Evolutionary conservation across 768 basidiomycete genomes (phyloP).

Genomic region (Termitomyces sp.): DNA sequence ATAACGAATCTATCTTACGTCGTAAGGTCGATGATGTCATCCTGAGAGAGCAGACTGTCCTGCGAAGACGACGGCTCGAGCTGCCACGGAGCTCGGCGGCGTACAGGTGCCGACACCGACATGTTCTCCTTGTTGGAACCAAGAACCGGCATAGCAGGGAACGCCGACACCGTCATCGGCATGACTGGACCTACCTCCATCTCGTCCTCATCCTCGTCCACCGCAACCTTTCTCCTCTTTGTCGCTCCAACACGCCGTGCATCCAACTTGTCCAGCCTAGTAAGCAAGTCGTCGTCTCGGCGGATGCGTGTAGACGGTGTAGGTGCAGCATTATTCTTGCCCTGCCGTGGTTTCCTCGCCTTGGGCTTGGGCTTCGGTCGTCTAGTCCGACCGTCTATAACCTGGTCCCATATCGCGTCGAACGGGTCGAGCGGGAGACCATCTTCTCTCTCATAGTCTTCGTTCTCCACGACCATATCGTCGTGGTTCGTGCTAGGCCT

Average conservation of each 20-base stretch:
- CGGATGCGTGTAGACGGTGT: not conserved
- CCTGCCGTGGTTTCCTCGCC: not conserved
- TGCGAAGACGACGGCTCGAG: slow-evolving; percentile 14
- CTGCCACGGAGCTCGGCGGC: not conserved
- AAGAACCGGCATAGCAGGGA: slow-evolving; percentile 4
- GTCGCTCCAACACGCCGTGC: not conserved
- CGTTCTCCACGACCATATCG: not conserved
- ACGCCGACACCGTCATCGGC: slow-evolving; percentile 2
- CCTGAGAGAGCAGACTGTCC: slow-evolving; percentile 4
- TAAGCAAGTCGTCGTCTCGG: not conserved
- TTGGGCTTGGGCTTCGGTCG: not conserved
- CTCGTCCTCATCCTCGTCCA: too few relatives aligned
- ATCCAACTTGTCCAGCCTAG: not conserved
- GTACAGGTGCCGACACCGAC: not conserved
- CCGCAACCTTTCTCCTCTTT: not conserved
- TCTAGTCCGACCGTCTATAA: not conserved
- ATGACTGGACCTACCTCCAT: too few relatives aligned
- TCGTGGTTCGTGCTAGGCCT: too few relatives aligned
- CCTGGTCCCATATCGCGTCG: not conserved
- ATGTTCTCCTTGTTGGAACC: not conserved
- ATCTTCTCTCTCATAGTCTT: not conserved
- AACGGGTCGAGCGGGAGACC: not conserved
- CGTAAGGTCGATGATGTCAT: slow-evolving; percentile 12
- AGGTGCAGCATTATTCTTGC: not conserved
- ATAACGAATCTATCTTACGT: slow-evolving; percentile 5